Percentiles rank a stretch among this genome's conserved stretches.
These are phyloP conservation scores for Aphanocladium album DNA, from an alignment of 2,329 filamentous ascomycete genomes.

Conservation along the genomic window DNA sequence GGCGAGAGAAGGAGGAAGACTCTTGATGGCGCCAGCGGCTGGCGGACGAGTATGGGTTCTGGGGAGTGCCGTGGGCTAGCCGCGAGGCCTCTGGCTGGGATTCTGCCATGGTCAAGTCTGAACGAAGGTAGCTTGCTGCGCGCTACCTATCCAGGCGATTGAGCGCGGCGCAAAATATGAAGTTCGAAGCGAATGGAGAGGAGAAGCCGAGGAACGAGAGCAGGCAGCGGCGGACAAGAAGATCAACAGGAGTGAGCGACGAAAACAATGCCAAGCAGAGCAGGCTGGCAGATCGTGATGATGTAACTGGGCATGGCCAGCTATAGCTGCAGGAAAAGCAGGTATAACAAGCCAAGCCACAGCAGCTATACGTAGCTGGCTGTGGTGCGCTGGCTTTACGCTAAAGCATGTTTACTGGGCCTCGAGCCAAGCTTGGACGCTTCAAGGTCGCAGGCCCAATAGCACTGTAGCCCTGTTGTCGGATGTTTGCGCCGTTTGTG, in stretches of 20 bases:
- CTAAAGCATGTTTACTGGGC: slow-evolving; percentile 7
- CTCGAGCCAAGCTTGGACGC: background rate
- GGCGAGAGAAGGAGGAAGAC: slow-evolving; percentile 49
- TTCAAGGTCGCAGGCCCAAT: background rate
- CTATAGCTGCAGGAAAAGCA: too few species aligned
- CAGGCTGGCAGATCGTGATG: background rate
- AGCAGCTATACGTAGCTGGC: too few species aligned
- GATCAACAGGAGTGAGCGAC: slow-evolving; percentile 4
- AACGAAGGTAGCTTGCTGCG: background rate
- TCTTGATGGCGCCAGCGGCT: slow-evolving; percentile 62
- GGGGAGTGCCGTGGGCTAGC: slow-evolving; percentile 3
- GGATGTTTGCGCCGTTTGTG: background rate
- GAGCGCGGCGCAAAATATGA: background rate
- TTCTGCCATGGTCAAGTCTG: background rate
- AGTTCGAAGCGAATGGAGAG: background rate
- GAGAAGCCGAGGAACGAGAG: background rate
- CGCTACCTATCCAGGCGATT: background rate
- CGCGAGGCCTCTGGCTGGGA: background rate
- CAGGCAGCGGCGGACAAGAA: background rate
- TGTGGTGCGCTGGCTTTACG: background rate
- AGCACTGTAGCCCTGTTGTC: background rate
- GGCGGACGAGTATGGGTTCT: slow-evolving; percentile 51
- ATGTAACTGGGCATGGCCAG: slow-evolving; percentile 1
- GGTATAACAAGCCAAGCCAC: too few species aligned
- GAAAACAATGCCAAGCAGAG: background rate